Conservation (phyloP, 768 basidiomycete genomes). For the Mycena capillaripes region DNA sequence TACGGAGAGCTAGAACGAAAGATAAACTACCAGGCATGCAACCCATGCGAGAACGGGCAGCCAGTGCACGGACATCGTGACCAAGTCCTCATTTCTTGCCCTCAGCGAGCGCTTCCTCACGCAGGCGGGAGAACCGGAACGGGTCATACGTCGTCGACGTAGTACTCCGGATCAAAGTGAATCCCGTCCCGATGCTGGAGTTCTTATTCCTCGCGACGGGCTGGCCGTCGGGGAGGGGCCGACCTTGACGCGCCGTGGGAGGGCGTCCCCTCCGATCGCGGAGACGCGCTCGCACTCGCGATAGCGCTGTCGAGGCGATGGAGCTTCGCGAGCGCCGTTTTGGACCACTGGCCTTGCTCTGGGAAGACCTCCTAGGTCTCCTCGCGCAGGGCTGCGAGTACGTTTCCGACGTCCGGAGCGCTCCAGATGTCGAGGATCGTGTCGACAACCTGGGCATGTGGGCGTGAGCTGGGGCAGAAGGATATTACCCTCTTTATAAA, state of each 20-base stretch:
- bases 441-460: conserved; percentile 15
- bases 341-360: conserved; percentile 29
- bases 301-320: conserved; percentile 31
- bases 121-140: conserved; percentile 27
- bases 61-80: conserved; percentile 16
- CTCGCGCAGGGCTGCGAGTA: conserved; percentile 21
- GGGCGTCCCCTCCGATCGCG: conserved; percentile 13
- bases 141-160: conserved; percentile 21
- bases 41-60: conserved; percentile 22
- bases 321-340: conserved; percentile 25
- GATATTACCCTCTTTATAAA: too few relatives aligned
- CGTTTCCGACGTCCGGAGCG: conserved; percentile 1
- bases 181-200: conserved; percentile 27
- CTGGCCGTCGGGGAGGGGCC: conserved; percentile 17
- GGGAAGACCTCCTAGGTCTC: conserved; percentile 16
- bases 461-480: too few relatives aligned
- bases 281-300: conserved; percentile 24
- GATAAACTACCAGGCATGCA: conserved; percentile 26
- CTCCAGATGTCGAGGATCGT: conserved; percentile 32
- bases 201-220: conserved; percentile 3
- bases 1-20: background rate
- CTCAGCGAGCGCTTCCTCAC: background rate
- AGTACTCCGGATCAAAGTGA: conserved; percentile 33
- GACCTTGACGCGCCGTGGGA: conserved; percentile 12
- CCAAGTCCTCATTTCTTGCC: conserved; percentile 22